These are phyloP conservation scores for Scenedesmus sp. DNA, from an alignment of 163 green algal genomes.

Conservation along the genomic window DNA sequence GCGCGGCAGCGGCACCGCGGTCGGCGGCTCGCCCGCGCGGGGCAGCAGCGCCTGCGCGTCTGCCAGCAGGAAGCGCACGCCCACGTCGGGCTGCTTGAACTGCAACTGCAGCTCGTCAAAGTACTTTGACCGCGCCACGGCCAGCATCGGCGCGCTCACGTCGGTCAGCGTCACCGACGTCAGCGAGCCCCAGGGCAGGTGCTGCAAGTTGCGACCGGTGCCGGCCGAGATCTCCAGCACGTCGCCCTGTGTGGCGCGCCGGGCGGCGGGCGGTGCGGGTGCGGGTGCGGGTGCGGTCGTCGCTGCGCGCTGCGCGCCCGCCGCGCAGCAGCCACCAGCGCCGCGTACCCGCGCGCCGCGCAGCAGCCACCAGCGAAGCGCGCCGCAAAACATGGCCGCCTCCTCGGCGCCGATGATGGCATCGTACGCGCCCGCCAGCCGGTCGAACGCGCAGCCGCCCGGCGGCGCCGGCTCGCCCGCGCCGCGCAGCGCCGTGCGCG, in stretches of 20 bases:
- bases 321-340: not conserved
- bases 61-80: conserved; percentile 54
- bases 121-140: conserved; percentile 56
- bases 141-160: conserved; percentile 66
- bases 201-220: conserved; percentile 83
- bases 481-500: no score
- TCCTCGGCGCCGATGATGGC: conserved; percentile 67
- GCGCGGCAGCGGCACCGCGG: not conserved
- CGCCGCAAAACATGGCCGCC: conserved; percentile 65
- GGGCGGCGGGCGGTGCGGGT: not conserved
- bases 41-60: conserved; percentile 54
- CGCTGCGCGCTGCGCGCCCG: not conserved
- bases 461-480: not conserved
- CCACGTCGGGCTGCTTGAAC: conserved; percentile 46
- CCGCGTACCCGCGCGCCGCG: conserved; percentile 51
- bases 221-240: conserved; percentile 88
- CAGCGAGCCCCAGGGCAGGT: conserved; percentile 61
- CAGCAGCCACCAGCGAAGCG: conserved; percentile 70
- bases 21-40: conserved; percentile 4
- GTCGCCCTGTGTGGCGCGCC: conserved; percentile 57
- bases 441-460: conserved; percentile 50
- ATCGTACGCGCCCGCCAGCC: conserved; percentile 69
- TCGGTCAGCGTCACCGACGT: conserved; percentile 70
- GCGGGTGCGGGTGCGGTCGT: not conserved
- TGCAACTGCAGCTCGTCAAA: conserved; percentile 50